Evolutionary conservation across 306 rosid genomes (phyloP).

Genomic region (Trifolium pratense): DNA sequence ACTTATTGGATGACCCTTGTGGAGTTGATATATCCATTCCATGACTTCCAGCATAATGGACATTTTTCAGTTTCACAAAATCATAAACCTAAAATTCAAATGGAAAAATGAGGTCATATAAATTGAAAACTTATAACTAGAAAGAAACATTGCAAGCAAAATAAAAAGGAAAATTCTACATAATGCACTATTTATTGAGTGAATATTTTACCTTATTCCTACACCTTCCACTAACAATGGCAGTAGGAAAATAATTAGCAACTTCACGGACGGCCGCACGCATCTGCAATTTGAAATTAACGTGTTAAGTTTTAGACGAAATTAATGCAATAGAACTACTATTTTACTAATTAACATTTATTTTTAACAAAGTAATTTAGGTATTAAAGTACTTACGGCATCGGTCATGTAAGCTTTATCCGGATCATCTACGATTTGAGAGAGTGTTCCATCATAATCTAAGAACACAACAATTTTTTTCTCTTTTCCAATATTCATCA

Average conservation of each 20-base stretch:
- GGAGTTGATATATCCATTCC: constrained; percentile 77
- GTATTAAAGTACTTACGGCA: constrained; percentile 39
- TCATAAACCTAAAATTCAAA: constrained; percentile 50
- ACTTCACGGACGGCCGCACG: constrained; percentile 50
- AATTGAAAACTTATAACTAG: neutral
- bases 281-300: constrained; percentile 51
- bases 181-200: neutral
- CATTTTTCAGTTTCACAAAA: constrained; percentile 57
- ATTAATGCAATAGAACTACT: too few species aligned
- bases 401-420: constrained; percentile 58
- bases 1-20: constrained; percentile 49
- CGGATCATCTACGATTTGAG: constrained; percentile 60
- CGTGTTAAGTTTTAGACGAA: neutral
- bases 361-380: too few species aligned
- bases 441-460: constrained; percentile 72
- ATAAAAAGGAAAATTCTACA: neutral
- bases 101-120: constrained; percentile 6
- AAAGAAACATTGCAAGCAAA: neutral
- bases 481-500: constrained; percentile 52
- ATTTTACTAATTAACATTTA: too few species aligned
- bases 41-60: constrained; percentile 74
- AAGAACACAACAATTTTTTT: constrained; percentile 58
- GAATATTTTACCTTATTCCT: constrained; percentile 53
- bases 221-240: constrained; percentile 61
- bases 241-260: constrained; percentile 56